These are phyloP conservation scores for Anthracocystis panici-leucophaei DNA, from an alignment of 1,284 basidiomycete species.

Conservation along the genomic window DNA sequence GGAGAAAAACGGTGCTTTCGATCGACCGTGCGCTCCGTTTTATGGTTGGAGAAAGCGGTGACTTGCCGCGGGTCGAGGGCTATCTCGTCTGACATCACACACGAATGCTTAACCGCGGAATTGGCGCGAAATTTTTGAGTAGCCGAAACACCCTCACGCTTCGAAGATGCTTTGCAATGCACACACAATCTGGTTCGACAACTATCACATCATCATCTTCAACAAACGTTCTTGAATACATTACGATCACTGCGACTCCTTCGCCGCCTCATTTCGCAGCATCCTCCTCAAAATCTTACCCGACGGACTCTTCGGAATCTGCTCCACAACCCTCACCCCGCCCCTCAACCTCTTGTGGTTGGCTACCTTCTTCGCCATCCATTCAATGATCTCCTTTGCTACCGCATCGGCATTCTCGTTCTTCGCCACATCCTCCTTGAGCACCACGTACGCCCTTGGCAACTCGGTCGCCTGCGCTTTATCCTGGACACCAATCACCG, in stretches of 20 bases:
- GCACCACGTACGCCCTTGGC: conserved; percentile 68
- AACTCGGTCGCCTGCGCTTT: conserved; percentile 54
- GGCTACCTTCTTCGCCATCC: conserved; percentile 66
- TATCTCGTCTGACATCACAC: conserved; percentile 4
- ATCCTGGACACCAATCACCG: conserved; percentile 43
- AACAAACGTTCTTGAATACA: background rate
- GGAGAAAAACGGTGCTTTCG: background rate
- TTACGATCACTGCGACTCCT: conserved; percentile 32
- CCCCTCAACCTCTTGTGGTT: conserved; percentile 70
- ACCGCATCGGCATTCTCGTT: conserved; percentile 47
- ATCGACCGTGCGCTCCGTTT: background rate
- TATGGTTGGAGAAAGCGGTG: conserved; percentile 2
- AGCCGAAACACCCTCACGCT: background rate
- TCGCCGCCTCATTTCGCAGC: conserved; percentile 53
- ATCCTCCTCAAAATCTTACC: conserved; percentile 67
- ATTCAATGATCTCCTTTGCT: conserved; percentile 63
- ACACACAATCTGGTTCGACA: background rate
- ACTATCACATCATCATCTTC: background rate
- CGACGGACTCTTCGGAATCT: conserved; percentile 65
- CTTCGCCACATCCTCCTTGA: conserved; percentile 39
- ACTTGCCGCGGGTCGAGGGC: conserved; percentile 16
- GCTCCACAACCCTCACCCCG: conserved; percentile 58
- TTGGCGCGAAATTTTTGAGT: conserved; percentile 3
- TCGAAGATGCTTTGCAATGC: background rate
- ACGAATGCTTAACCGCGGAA: conserved; percentile 10